These are phyloP conservation scores for Candida mesenterica DNA, from an alignment of 1,139 yeast genomes.

Conservation along the genomic window DNA sequence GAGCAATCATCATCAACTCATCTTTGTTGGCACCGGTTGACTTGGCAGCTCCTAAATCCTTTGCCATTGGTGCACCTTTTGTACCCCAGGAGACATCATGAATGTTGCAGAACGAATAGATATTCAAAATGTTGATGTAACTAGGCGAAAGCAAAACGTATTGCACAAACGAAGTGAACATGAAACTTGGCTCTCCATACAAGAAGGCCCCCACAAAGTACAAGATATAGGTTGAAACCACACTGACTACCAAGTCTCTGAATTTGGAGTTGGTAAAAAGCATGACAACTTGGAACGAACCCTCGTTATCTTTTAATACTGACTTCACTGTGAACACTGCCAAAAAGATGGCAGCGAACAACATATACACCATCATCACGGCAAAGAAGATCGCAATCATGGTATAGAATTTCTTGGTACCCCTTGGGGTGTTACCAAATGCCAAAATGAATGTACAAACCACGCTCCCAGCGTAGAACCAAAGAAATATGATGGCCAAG, in stretches of 20 bases:
- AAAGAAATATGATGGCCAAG: conserved; percentile 22
- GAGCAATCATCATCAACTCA: conserved; percentile 65
- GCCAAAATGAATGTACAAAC: conserved; percentile 27
- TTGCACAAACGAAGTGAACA: conserved; percentile 71
- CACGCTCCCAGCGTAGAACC: conserved; percentile 25
- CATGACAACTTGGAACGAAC: conserved; percentile 45
- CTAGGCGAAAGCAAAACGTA: conserved; percentile 72
- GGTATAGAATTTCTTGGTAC: conserved; percentile 23
- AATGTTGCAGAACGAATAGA: conserved; percentile 81
- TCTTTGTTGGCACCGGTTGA: conserved; percentile 52
- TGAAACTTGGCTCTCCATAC: conserved; percentile 77
- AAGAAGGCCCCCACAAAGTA: conserved; percentile 75
- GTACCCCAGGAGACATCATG: conserved; percentile 92
- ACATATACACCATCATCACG: conserved; percentile 27
- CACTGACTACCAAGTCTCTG: conserved; percentile 83
- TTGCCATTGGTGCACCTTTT: conserved; percentile 63
- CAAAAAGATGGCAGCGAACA: conserved; percentile 75
- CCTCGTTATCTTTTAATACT: conserved; percentile 36
- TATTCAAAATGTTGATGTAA: conserved; percentile 74
- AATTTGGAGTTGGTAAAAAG: conserved; percentile 63
- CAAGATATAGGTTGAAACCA: conserved; percentile 78
- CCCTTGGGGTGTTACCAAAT: conserved; percentile 29
- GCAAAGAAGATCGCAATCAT: conserved; percentile 24
- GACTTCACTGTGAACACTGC: conserved; percentile 67
- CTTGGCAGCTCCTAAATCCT: conserved; percentile 71